A percentile compares a stretch with the other conserved stretches of the same genome.
Evolutionary conservation across 345 rosid genomes (phyloP).

Genomic region (Euphorbia pulcherrima): DNA sequence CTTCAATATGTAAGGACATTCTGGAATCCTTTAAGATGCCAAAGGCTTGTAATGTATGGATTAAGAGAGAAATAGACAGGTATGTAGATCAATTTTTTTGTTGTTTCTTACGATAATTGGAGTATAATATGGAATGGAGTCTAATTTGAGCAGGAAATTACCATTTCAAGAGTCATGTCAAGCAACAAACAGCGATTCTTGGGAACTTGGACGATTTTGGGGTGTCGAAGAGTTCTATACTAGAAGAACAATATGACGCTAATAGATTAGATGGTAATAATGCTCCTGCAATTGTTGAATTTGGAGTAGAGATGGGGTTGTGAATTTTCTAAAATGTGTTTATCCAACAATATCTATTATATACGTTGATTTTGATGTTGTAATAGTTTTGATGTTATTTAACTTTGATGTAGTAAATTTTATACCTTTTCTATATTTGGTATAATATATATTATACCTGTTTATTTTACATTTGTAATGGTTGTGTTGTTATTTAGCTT

Average conservation of each 20-base stretch:
- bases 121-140: background rate
- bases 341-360: no score
- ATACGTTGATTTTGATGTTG: no score
- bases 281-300: slow-evolving; percentile 69
- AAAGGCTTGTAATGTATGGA: slow-evolving; percentile 77
- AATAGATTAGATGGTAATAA: slow-evolving; percentile 11
- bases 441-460: no score
- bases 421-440: no score
- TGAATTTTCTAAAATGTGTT: no score
- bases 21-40: slow-evolving; percentile 57
- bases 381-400: no score
- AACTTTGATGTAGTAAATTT: no score
- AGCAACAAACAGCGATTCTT: slow-evolving; percentile 80
- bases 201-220: slow-evolving; percentile 87
- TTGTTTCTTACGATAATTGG: slow-evolving; percentile 7
- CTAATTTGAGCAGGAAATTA: slow-evolving; percentile 51
- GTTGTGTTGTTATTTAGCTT: no score
- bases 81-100: slow-evolving; percentile 19
- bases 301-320: slow-evolving; percentile 98
- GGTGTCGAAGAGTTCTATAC: slow-evolving; percentile 38
- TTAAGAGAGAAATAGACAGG: slow-evolving; percentile 78
- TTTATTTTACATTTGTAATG: no score
- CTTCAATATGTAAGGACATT: slow-evolving; percentile 43
- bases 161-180: slow-evolving; percentile 92
- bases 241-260: slow-evolving; percentile 12